phyloP scores from a whole-genome alignment of 441 rosid species.

The Manihot esculenta region DNA sequence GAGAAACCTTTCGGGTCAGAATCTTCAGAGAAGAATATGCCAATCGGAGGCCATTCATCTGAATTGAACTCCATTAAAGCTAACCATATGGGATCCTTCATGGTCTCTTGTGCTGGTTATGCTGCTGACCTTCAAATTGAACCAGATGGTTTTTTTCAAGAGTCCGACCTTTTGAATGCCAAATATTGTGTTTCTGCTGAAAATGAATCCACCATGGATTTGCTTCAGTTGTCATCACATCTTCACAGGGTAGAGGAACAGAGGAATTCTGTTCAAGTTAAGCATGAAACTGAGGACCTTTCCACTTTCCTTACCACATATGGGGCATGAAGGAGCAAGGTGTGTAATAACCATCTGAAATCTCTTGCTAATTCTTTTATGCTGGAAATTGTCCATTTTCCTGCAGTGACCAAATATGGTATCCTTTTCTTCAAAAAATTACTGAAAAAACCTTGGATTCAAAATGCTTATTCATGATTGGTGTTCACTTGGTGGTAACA shows the following conservation, averaged over 20 bases:
- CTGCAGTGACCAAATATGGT: not conserved
- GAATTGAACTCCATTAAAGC: constrained; percentile 27
- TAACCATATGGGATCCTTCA: constrained; percentile 19
- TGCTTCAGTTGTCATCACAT: constrained; percentile 68
- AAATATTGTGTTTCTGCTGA: constrained; percentile 32
- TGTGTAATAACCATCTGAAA: constrained; percentile 6
- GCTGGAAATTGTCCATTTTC: not conserved
- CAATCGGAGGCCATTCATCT: constrained; percentile 25
- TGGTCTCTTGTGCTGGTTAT: constrained; percentile 25
- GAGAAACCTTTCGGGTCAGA: constrained; percentile 26
- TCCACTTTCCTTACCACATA: constrained; percentile 36
- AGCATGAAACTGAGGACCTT: constrained; percentile 49
- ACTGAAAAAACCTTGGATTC: not conserved
- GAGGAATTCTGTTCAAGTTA: constrained; percentile 47
- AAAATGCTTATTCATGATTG: not conserved
- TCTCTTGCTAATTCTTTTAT: not conserved
- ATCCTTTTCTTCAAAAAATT: not conserved
- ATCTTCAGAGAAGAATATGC: constrained; percentile 21
- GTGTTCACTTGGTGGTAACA: too few relatives aligned
- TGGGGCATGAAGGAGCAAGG: constrained; percentile 26
- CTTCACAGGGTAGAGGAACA: constrained; percentile 72
- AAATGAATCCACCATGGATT: constrained; percentile 53
- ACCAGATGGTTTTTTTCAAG: constrained; percentile 30
- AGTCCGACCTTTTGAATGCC: constrained; percentile 20
- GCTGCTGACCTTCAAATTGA: constrained; percentile 24